These are phyloP conservation scores for Apiospora malaysiana DNA, from an alignment of 2,329 filamentous ascomycete species.

Conservation along the genomic window DNA sequence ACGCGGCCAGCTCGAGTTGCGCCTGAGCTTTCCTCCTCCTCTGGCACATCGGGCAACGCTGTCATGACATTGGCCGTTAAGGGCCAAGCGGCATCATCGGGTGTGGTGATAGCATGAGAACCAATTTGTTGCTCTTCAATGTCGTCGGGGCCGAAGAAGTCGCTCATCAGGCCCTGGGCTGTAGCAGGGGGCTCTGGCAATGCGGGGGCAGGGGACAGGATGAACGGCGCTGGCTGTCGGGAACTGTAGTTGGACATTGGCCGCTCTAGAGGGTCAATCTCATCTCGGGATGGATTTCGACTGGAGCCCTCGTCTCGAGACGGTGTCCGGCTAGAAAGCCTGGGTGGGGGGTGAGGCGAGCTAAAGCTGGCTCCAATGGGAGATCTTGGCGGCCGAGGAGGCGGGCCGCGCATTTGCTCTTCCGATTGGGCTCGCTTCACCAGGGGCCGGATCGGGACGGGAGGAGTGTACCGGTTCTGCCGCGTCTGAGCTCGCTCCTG, in stretches of 20 bases:
- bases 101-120: conserved; percentile 49
- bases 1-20: conserved; percentile 43
- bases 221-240: conserved; percentile 27
- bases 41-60: conserved; percentile 63
- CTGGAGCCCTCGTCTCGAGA: conserved; percentile 51
- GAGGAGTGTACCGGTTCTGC: conserved; percentile 30
- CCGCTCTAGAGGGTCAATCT: conserved; percentile 9
- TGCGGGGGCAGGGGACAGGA: conserved; percentile 28
- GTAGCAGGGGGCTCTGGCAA: conserved; percentile 36
- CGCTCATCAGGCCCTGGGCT: conserved; percentile 23
- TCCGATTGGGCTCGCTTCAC: conserved; percentile 54
- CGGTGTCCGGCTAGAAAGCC: conserved; percentile 61
- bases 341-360: conserved; percentile 54
- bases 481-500: conserved; percentile 6
- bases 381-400: conserved; percentile 58
- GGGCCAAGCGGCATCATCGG: conserved; percentile 52
- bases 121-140: not conserved
- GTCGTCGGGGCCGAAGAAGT: not conserved
- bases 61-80: conserved; percentile 46
- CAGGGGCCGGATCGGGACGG: conserved; percentile 42
- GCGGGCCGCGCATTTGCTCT: conserved; percentile 54
- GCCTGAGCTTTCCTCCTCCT: conserved; percentile 61
- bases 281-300: conserved; percentile 48
- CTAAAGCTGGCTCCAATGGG: conserved; percentile 44
- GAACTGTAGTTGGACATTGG: conserved; percentile 19